These are phyloP conservation scores for Tothia fuscella DNA, from an alignment of 2,329 filamentous ascomycete species.

Conservation along the genomic window DNA sequence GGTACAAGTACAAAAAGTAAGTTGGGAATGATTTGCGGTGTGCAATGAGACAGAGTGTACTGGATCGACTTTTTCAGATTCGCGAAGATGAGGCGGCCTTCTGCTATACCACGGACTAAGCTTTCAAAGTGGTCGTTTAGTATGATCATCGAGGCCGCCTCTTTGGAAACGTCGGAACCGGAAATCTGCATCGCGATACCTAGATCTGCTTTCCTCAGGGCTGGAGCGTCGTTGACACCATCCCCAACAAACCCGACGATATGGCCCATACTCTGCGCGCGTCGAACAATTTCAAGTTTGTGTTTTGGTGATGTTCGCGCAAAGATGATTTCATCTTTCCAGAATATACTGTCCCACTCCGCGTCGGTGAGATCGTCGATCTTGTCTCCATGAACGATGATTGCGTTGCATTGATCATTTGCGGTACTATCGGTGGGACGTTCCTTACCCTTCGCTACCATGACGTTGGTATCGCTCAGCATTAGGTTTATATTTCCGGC, in stretches of 20 bases:
- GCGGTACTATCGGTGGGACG: conserved; percentile 21
- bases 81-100: conserved; percentile 30
- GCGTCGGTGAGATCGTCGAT: conserved; percentile 33
- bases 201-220: conserved; percentile 27
- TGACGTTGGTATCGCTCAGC: conserved; percentile 3
- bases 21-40: conserved; percentile 6
- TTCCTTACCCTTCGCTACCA: conserved; percentile 18
- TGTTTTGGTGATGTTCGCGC: conserved; percentile 8
- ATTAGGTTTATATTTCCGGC: conserved; percentile 33
- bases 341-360: conserved; percentile 24
- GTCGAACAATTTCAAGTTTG: conserved; percentile 7
- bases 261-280: conserved; percentile 7
- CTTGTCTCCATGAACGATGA: conserved; percentile 31
- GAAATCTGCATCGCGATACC: conserved; percentile 27
- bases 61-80: conserved; percentile 32
- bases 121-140: conserved; percentile 31
- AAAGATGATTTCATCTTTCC: conserved; percentile 10
- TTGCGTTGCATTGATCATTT: conserved; percentile 13
- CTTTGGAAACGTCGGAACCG: conserved; percentile 28
- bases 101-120: conserved; percentile 28
- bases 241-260: conserved; percentile 33
- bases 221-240: conserved; percentile 30
- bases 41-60: conserved; percentile 7
- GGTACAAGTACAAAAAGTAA: conserved; percentile 3
- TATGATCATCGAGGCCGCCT: conserved; percentile 29